These are phyloP conservation scores for Zanthoxylum bungeanum DNA, from an alignment of 345 rosid species.

Conservation along the genomic window DNA sequence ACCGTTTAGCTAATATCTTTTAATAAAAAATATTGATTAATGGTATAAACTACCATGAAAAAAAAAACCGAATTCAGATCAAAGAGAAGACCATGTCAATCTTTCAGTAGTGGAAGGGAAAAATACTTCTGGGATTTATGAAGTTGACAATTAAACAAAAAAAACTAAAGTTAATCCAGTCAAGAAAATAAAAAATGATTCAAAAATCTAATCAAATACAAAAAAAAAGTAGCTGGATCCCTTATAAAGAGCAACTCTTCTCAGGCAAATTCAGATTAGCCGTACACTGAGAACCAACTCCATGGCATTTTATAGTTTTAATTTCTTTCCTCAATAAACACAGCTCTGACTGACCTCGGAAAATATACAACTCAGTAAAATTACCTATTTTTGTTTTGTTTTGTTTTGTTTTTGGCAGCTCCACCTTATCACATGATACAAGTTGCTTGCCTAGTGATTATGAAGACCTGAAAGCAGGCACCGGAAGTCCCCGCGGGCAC, in stretches of 20 bases:
- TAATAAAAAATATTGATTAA: no score
- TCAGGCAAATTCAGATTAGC: constrained; percentile 26
- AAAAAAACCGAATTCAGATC: not conserved
- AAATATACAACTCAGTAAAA: constrained; percentile 39
- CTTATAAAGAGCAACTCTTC: constrained; percentile 17
- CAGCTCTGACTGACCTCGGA: constrained; percentile 28
- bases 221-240: constrained; percentile 31
- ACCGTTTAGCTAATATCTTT: no score
- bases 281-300: constrained; percentile 38
- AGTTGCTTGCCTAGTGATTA: constrained; percentile 24
- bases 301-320: constrained; percentile 25
- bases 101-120: not conserved
- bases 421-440: constrained; percentile 36
- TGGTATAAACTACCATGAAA: no score
- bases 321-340: constrained; percentile 30
- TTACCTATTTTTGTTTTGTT: constrained; percentile 15
- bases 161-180: constrained; percentile 17
- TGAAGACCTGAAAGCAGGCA: constrained; percentile 12
- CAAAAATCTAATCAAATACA: constrained; percentile 33
- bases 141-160: constrained; percentile 11
- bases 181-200: constrained; percentile 17
- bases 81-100: not conserved
- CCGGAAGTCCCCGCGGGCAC: constrained; percentile 8
- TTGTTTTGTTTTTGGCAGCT: constrained; percentile 20
- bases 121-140: constrained; percentile 14